Conservation (phyloP, 306 rosid genomes). For the Lagenaria siceraria region DNA sequence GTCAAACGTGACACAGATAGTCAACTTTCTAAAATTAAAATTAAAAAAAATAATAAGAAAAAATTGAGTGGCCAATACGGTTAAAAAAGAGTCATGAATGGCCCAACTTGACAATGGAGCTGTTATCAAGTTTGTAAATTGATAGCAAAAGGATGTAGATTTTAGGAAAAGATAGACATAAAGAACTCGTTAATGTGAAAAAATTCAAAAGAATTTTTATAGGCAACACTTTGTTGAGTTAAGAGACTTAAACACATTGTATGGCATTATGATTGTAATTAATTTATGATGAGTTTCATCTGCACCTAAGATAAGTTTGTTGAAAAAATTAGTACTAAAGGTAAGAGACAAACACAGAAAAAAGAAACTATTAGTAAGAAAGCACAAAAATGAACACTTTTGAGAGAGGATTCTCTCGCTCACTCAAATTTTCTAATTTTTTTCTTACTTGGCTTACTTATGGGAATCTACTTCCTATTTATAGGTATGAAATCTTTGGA, state of each 20-base stretch:
- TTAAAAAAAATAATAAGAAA: background rate
- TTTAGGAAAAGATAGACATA: background rate
- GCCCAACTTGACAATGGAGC: background rate
- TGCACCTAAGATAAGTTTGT: background rate
- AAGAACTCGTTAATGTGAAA: background rate
- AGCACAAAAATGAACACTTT: too few species aligned
- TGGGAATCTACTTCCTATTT: too few species aligned
- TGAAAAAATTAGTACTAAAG: background rate
- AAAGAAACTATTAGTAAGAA: too few species aligned
- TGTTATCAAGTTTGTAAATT: background rate
- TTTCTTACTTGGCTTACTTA: too few species aligned
- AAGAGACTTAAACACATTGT: background rate
- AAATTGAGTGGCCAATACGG: background rate
- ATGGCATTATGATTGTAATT: background rate
- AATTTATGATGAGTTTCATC: background rate
- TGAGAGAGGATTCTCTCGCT: too few species aligned
- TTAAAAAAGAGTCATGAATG: background rate
- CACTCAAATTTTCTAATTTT: too few species aligned
- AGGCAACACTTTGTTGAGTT: background rate
- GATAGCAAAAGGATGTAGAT: background rate
- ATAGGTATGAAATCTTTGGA: too few species aligned
- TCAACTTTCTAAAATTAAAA: background rate
- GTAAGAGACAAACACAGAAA: background rate
- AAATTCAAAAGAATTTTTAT: background rate
- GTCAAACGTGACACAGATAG: background rate